phyloP scores from a whole-genome alignment of 352 stramenopile genomes.

The Saprolegnia diclina region DNA sequence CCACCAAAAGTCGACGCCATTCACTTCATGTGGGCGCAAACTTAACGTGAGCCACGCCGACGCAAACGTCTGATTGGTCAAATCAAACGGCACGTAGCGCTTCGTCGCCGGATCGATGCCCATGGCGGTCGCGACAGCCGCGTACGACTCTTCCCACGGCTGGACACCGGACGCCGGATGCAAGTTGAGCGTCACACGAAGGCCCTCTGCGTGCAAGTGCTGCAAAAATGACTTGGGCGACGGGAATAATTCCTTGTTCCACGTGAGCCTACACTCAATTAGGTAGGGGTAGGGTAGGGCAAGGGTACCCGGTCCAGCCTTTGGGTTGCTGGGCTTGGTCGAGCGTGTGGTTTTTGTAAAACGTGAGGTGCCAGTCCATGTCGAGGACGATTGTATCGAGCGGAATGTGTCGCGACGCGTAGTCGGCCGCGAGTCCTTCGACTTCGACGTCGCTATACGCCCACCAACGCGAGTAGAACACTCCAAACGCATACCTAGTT shows the following conservation, averaged over 20 bases:
- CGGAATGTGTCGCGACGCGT: conserved; percentile 33
- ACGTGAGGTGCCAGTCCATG: conserved; percentile 57
- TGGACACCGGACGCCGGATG: conserved; percentile 47
- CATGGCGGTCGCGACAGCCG: conserved; percentile 32
- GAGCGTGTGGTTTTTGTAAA: conserved; percentile 35
- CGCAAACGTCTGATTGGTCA: conserved; percentile 35
- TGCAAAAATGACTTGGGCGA: conserved; percentile 34
- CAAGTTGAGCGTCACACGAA: conserved; percentile 41
- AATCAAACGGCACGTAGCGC: conserved; percentile 38
- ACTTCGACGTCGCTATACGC: conserved; percentile 40
- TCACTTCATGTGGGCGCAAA: conserved; percentile 29
- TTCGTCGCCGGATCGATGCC: conserved; percentile 34
- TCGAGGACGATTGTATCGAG: conserved; percentile 53
- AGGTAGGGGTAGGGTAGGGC: too few relatives aligned
- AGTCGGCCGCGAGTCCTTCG: conserved; percentile 34
- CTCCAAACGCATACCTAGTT: conserved; percentile 34
- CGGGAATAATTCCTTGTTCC: conserved; percentile 44
- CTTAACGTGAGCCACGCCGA: conserved; percentile 33
- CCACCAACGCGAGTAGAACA: conserved; percentile 52
- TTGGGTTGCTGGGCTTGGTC: conserved; percentile 35
- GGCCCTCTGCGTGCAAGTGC: conserved; percentile 33
- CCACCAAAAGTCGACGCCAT: conserved; percentile 53
- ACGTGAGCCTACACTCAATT: conserved; percentile 31
- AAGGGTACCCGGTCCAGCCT: conserved; percentile 38
- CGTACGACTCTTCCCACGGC: conserved; percentile 38